Conservation (phyloP, 768 basidiomycete genomes). For the Tricholoma furcatifolium region DNA sequence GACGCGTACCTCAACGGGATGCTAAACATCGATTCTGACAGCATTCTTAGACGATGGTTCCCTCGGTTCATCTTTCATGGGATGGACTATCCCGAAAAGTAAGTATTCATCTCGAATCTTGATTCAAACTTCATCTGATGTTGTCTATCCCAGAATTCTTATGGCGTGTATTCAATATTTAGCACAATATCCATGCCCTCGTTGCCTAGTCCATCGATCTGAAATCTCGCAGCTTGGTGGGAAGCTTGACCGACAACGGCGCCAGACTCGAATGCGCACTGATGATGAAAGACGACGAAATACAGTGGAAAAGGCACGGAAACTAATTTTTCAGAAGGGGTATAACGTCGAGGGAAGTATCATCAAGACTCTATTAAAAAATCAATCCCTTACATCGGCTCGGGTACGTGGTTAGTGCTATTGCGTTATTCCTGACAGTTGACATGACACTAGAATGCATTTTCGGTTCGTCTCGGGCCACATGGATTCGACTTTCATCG, state of each 20-base stretch:
- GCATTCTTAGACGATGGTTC: not conserved
- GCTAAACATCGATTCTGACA: not conserved
- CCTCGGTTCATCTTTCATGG: too few species aligned
- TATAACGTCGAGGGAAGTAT: not conserved
- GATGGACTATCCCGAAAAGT: constrained; percentile 14
- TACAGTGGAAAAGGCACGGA: constrained; percentile 11
- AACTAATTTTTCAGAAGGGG: constrained; percentile 15
- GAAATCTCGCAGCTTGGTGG: constrained; percentile 28
- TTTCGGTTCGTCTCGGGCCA: not conserved
- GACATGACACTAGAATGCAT: not conserved
- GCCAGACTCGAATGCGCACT: not conserved
- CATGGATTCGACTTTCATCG: constrained; percentile 15
- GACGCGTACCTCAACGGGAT: constrained; percentile 11
- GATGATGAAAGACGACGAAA: not conserved
- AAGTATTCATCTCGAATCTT: not conserved
- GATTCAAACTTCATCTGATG: too few species aligned
- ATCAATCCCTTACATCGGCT: constrained; percentile 19
- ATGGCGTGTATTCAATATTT: constrained; percentile 19
- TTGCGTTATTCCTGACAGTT: not conserved
- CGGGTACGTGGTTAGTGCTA: constrained; percentile 10
- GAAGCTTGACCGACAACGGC: not conserved
- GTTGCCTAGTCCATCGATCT: constrained; percentile 21
- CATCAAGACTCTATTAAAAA: constrained; percentile 13
- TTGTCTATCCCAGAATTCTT: constrained; percentile 20
- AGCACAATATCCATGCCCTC: constrained; percentile 27